Percentiles rank a stretch among this genome's conserved stretches.
Conservation (phyloP, 2,329 filamentous ascomycete species). For the Xylaria digitata region DNA sequence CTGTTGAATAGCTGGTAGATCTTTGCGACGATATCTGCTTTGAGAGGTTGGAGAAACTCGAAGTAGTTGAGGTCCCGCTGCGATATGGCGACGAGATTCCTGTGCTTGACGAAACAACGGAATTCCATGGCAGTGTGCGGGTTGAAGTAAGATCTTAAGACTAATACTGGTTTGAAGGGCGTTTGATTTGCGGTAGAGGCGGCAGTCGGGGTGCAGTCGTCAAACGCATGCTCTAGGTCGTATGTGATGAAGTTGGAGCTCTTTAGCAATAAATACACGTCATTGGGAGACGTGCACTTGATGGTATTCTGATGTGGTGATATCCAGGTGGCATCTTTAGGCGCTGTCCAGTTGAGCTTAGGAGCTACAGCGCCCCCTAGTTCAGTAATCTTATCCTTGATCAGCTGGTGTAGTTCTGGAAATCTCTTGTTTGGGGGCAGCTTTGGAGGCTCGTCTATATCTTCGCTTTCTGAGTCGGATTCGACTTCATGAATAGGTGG, state of each 20-base stretch:
- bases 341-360: constrained; percentile 97
- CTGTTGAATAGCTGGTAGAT: constrained; percentile 82
- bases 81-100: constrained; percentile 82
- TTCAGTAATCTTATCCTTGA: constrained; percentile 81
- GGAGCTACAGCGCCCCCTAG: constrained; percentile 88
- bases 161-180: constrained; percentile 78
- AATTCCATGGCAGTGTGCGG: constrained; percentile 94
- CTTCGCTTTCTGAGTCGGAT: constrained; percentile 62
- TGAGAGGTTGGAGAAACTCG: constrained; percentile 76
- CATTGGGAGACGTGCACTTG: constrained; percentile 87
- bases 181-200: constrained; percentile 51
- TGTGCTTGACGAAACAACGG: constrained; percentile 89
- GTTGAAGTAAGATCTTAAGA: constrained; percentile 87
- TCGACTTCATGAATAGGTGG: constrained; percentile 57
- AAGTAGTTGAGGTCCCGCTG: constrained; percentile 94
- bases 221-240: constrained; percentile 92
- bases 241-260: constrained; percentile 95
- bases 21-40: constrained; percentile 72
- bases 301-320: constrained; percentile 85
- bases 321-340: constrained; percentile 97
- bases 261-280: constrained; percentile 94
- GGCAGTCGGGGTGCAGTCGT: constrained; percentile 68
- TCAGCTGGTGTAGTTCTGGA: constrained; percentile 78
- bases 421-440: constrained; percentile 68
- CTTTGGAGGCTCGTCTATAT: constrained; percentile 58